Evolutionary conservation across 768 basidiomycete species (phyloP), one percentile per base, ranked within the genome.

Genomic region (Porpolomopsis calyptriformis): DNA sequence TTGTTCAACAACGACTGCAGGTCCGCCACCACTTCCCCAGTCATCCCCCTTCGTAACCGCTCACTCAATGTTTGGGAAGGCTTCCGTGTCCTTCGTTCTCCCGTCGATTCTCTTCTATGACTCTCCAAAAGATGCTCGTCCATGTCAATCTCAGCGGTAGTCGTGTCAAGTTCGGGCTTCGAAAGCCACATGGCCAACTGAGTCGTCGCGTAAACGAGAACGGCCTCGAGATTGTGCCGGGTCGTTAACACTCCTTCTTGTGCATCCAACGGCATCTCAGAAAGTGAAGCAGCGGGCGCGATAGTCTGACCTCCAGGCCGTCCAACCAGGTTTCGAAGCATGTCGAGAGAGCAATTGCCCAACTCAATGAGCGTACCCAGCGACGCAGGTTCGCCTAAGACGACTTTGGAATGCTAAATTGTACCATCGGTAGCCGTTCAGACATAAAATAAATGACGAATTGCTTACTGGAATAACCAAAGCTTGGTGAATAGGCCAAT

Each of bases 351-450:
- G 49, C 78, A 79, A 46, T 83, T 86, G 1, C 79, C 85, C 3
- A 92, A 65, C 63, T 93, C 90, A n/a, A 91, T 72, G 5, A 94
- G 63, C 0, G 91, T 92, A 14, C 91, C 90, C 44, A 91, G 64
- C 0, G 90, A 91, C 0, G 89, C 78, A 5, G 85, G 80, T 53
- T 92, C 90, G 11, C 80, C 78, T 0, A 84, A 70, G 2, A 89
- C 82, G 4, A 90, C 81, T 55, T 89, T 92, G 3, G 86, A 83
- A 57, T 87, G 85, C 90, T 94, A 52, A 46, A 42, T 35, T 41
- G 44, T 34, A 22, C 43, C 31, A 38, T 48, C 16, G 25, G 48
- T 49, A 25, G 37, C 39, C 22, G 20, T 22, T 12, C 14, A 38
- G n/a, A n/a, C n/a, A 37, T 40, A 18, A n/a, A 37, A 42, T 27